Conservation (phyloP, 2,329 filamentous ascomycete species). For the Colletotrichum simmondsii region DNA sequence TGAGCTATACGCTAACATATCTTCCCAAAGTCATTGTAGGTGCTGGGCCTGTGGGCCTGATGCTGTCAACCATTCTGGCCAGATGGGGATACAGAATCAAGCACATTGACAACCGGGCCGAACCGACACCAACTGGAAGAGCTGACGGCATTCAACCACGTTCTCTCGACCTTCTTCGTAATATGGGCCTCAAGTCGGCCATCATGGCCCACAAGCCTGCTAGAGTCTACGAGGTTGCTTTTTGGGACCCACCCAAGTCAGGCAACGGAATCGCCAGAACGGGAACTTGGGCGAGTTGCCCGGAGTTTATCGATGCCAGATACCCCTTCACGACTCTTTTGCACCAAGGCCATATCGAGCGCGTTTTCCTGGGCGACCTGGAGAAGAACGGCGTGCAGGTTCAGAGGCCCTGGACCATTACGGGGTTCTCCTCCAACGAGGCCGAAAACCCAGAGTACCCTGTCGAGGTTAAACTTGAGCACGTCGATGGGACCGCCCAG, state of each 20-base stretch:
- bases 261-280: slow-evolving; percentile 71
- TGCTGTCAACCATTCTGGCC: slow-evolving; percentile 87
- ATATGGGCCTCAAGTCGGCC: slow-evolving; percentile 88
- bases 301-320: slow-evolving; percentile 80
- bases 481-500: slow-evolving; percentile 76
- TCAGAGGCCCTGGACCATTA: slow-evolving; percentile 74
- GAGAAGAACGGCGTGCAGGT: slow-evolving; percentile 69
- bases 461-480: slow-evolving; percentile 80
- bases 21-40: slow-evolving; percentile 80
- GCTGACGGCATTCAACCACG: slow-evolving; percentile 94
- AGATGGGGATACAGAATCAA: slow-evolving; percentile 96
- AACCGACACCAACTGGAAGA: slow-evolving; percentile 85
- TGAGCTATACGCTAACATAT: slow-evolving; percentile 34
- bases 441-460: slow-evolving; percentile 73
- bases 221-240: slow-evolving; percentile 82
- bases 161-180: slow-evolving; percentile 85
- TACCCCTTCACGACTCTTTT: slow-evolving; percentile 78
- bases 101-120: slow-evolving; percentile 90
- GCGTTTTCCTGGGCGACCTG: slow-evolving; percentile 75
- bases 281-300: slow-evolving; percentile 87
- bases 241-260: slow-evolving; percentile 73
- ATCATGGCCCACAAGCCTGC: slow-evolving; percentile 91
- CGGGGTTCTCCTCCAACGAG: slow-evolving; percentile 69
- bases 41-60: slow-evolving; percentile 87
- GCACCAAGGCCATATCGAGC: slow-evolving; percentile 78